These are phyloP conservation scores for Cardamine occulta DNA, from an alignment of 345 rosid species.

Conservation along the genomic window DNA sequence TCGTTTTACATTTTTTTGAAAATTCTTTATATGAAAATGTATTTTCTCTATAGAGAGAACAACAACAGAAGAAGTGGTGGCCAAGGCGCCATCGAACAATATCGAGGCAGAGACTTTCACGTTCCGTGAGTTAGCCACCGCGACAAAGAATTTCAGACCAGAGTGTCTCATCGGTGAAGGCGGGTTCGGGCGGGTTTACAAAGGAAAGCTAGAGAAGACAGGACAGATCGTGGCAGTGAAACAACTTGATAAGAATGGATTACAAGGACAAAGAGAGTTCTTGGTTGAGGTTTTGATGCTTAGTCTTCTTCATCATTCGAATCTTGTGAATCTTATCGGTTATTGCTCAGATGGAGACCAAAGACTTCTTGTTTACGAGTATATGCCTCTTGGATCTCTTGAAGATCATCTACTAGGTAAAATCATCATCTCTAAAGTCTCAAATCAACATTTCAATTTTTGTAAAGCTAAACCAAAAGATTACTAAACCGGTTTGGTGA, in stretches of 20 bases:
- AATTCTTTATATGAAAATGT: not conserved
- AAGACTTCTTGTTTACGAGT: slow-evolving; percentile 89
- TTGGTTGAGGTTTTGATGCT: slow-evolving; percentile 92
- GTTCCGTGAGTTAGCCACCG: slow-evolving; percentile 79
- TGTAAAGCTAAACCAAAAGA: not conserved
- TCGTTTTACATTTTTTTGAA: not conserved
- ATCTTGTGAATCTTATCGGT: slow-evolving; percentile 88
- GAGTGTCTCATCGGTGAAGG: slow-evolving; percentile 88
- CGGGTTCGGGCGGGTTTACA: slow-evolving; percentile 89
- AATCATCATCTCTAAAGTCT: slow-evolving; percentile 27
- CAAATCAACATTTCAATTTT: not conserved
- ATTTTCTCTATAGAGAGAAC: not conserved
- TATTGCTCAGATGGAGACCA: slow-evolving; percentile 95
- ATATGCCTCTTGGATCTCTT: slow-evolving; percentile 83
- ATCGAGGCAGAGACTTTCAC: slow-evolving; percentile 67
- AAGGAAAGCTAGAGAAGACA: slow-evolving; percentile 64
- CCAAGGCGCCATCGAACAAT: slow-evolving; percentile 38
- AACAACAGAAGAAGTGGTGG: not conserved
- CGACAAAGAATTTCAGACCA: slow-evolving; percentile 76
- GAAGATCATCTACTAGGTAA: slow-evolving; percentile 87
- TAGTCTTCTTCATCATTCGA: slow-evolving; percentile 84
- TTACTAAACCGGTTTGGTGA: slow-evolving; percentile 13
- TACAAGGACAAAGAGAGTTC: slow-evolving; percentile 88
- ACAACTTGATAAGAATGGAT: slow-evolving; percentile 89
- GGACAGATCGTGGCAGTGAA: slow-evolving; percentile 91